A percentile compares a stretch with the other conserved stretches of the same genome.
Evolutionary conservation across 2,329 filamentous ascomycete species (phyloP).

Genomic region (Exserohilum turcica): DNA sequence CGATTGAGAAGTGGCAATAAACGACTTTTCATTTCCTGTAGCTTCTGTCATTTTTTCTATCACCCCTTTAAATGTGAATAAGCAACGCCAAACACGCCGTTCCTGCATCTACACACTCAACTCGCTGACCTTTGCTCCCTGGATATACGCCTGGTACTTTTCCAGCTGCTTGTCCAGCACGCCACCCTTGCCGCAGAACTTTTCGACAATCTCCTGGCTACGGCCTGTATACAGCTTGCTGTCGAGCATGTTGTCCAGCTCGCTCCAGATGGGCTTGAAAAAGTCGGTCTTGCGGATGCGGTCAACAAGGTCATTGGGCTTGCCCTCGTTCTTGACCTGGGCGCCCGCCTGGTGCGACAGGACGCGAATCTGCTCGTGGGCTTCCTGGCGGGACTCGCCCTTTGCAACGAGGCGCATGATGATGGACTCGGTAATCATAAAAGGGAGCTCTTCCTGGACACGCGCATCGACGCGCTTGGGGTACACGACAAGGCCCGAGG

Average conservation of each 20-base stretch:
- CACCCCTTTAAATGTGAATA: too few species aligned
- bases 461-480: slow-evolving; percentile 68
- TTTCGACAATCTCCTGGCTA: slow-evolving; percentile 47
- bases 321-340: slow-evolving; percentile 73
- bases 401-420: slow-evolving; percentile 71
- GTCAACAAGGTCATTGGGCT: slow-evolving; percentile 80
- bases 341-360: slow-evolving; percentile 75
- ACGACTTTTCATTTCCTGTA: too few species aligned
- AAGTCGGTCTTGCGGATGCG: slow-evolving; percentile 74
- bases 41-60: too few species aligned
- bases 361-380: slow-evolving; percentile 84
- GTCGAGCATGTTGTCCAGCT: slow-evolving; percentile 71
- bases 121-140: slow-evolving; percentile 40
- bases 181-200: slow-evolving; percentile 27
- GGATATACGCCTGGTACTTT: slow-evolving; percentile 57
- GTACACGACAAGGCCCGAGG: slow-evolving; percentile 75
- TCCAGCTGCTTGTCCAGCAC: slow-evolving; percentile 50
- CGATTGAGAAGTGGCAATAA: too few species aligned
- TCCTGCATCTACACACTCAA: slow-evolving; percentile 33
- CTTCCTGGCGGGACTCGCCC: slow-evolving; percentile 75
- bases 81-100: background rate
- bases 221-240: slow-evolving; percentile 64
- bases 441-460: slow-evolving; percentile 78
- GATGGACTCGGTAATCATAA: slow-evolving; percentile 72
- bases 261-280: slow-evolving; percentile 72